phyloP scores from a whole-genome alignment of 768 basidiomycete genomes.

The Russula olivacea region DNA sequence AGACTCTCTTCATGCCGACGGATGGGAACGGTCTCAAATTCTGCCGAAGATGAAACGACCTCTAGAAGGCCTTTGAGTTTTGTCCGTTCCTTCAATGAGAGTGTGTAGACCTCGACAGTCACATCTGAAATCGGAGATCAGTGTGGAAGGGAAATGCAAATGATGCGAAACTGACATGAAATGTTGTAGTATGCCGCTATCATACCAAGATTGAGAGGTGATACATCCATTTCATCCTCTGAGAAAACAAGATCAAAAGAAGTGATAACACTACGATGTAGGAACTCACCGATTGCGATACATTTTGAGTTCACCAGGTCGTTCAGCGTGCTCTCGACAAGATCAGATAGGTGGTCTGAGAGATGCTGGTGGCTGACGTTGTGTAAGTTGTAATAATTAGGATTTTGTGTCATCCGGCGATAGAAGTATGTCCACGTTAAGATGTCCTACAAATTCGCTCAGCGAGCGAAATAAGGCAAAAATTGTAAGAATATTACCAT shows the following conservation, averaged over 20 bases:
- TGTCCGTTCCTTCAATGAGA: conserved; percentile 92
- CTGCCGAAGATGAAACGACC: conserved; percentile 93
- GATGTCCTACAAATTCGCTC: conserved; percentile 57
- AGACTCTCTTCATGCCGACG: conserved; percentile 86
- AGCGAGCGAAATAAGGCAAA: background rate
- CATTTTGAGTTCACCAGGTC: conserved; percentile 95
- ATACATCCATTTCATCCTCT: conserved; percentile 93
- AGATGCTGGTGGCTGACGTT: conserved; percentile 94
- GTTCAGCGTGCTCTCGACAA: conserved; percentile 88
- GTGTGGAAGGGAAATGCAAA: background rate
- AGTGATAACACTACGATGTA: background rate
- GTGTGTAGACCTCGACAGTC: conserved; percentile 93
- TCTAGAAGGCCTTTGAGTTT: conserved; percentile 96
- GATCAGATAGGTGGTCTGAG: conserved; percentile 91
- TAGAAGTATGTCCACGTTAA: conserved; percentile 99
- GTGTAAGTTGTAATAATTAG: conserved; percentile 91
- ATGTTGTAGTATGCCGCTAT: conserved; percentile 97
- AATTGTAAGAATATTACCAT: conserved; percentile 48
- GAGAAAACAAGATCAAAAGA: conserved; percentile 11
- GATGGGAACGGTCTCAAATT: conserved; percentile 93
- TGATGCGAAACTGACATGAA: conserved; percentile 52
- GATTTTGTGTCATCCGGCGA: conserved; percentile 94
- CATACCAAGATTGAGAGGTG: conserved; percentile 93
- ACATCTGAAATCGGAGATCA: conserved; percentile 50
- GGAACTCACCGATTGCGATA: conserved; percentile 67